Evolutionary conservation across 2,329 filamentous ascomycete genomes (phyloP).

Genomic region (Fusarium sp.): DNA sequence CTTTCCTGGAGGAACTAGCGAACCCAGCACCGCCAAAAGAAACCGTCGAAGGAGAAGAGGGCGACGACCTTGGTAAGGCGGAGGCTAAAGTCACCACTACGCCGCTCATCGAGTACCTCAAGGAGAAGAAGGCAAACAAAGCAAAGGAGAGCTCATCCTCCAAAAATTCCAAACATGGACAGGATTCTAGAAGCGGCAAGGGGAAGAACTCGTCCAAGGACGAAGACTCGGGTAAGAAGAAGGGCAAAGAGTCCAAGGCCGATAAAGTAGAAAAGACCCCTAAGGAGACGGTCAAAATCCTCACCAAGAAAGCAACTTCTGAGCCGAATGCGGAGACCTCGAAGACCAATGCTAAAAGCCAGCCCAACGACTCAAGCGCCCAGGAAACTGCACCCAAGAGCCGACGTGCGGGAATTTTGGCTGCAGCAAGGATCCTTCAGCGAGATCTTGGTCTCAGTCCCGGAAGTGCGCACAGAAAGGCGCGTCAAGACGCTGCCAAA

Average conservation of each 20-base stretch:
- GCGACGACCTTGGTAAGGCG: slow-evolving; percentile 58
- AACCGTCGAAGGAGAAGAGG: slow-evolving; percentile 55
- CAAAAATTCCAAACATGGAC: slow-evolving; percentile 65
- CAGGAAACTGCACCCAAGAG: slow-evolving; percentile 61
- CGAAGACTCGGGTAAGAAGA: slow-evolving; percentile 70
- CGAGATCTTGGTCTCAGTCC: slow-evolving; percentile 74
- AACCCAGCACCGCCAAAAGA: slow-evolving; percentile 68
- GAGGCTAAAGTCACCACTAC: slow-evolving; percentile 79
- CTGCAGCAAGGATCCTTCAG: slow-evolving; percentile 73
- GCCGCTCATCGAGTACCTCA: slow-evolving; percentile 88
- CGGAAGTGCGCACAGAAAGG: slow-evolving; percentile 70
- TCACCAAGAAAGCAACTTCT: slow-evolving; percentile 68
- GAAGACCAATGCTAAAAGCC: slow-evolving; percentile 55
- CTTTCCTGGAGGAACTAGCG: slow-evolving; percentile 88
- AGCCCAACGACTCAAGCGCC: slow-evolving; percentile 47
- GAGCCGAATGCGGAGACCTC: slow-evolving; percentile 62
- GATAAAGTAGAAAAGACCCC: slow-evolving; percentile 65
- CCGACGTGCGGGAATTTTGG: slow-evolving; percentile 70
- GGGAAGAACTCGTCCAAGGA: slow-evolving; percentile 57
- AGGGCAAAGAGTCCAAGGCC: slow-evolving; percentile 68
- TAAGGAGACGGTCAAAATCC: slow-evolving; percentile 72
- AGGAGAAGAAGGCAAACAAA: slow-evolving; percentile 89
- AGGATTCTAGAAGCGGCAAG: slow-evolving; percentile 64
- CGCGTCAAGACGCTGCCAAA: slow-evolving; percentile 69
- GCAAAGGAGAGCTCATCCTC: slow-evolving; percentile 62